Evolutionary conservation across 2,329 filamentous ascomycete genomes (phyloP).

Genomic region (Ophiocordyceps unilateralis): DNA sequence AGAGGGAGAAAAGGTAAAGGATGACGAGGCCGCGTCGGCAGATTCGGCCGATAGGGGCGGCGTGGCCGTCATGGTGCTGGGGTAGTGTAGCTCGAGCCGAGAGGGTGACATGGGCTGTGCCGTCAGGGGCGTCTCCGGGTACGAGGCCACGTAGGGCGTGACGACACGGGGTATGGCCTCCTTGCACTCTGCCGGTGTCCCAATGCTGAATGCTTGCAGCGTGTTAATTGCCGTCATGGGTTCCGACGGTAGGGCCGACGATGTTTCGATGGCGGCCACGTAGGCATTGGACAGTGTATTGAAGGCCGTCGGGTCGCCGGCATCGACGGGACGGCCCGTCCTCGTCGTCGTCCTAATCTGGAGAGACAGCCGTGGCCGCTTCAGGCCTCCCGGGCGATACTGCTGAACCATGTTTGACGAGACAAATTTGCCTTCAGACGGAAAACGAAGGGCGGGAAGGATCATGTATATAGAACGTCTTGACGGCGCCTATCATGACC

Average conservation of each 20-base stretch:
- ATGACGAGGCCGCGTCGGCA: constrained; percentile 25
- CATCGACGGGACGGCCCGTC: constrained; percentile 23
- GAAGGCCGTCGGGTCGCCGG: constrained; percentile 43
- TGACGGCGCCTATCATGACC: not conserved
- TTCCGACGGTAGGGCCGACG: constrained; percentile 27
- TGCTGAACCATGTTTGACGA: constrained; percentile 8
- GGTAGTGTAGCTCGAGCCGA: constrained; percentile 27
- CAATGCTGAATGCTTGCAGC: constrained; percentile 13
- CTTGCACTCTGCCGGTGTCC: constrained; percentile 13
- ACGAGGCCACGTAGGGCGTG: constrained; percentile 27
- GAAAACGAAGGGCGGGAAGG: not conserved
- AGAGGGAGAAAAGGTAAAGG: constrained; percentile 26
- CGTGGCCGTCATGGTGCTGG: constrained; percentile 41
- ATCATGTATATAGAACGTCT: not conserved
- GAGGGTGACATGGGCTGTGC: constrained; percentile 32
- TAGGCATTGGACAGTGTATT: constrained; percentile 52
- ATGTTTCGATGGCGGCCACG: constrained; percentile 42
- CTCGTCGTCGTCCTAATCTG: constrained; percentile 30
- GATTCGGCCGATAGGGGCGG: constrained; percentile 41
- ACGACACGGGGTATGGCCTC: constrained; percentile 16
- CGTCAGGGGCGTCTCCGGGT: constrained; percentile 36
- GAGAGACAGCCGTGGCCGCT: constrained; percentile 38
- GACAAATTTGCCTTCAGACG: not conserved
- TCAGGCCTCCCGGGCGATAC: constrained; percentile 10
- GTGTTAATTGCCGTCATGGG: constrained; percentile 33